Evolutionary conservation across 257 asterid genomes (phyloP), one percentile per base, ranked within the genome.

Genomic region (Nicotiana tabacum): DNA sequence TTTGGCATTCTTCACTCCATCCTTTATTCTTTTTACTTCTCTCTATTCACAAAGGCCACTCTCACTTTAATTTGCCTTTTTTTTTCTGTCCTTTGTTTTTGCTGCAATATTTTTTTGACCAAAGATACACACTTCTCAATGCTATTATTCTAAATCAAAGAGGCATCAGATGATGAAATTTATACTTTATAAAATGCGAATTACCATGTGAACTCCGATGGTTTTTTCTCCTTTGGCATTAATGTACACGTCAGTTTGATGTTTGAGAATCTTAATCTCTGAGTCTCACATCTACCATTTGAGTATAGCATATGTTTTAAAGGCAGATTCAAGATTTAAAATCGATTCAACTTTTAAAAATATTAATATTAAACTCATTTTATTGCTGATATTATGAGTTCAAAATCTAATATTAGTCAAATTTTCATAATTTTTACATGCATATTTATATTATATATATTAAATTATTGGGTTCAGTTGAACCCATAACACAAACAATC

Each of bases 171-270:
- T 74, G 79, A 74, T 74, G 80, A 74, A 15, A 74, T 74, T 21
- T 48, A 48, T 48, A 74, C 21, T 39, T 21, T 30, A 33, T 33
- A 46, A 74, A 48, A 51, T 74, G 80, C 29, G 24, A 13, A 56
- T 11, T 37, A 78, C 66, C 88, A 82, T 87, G 91, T 89, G 92
- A 88, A 21, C 61, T 86, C 77, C 57, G 11, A 17, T 56, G 78
- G 82, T 82, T 83, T 78, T 58, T 89, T 57, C 67, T 80, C 81
- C 81, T 87, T 84, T 91, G 90, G 82, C 85, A n/a, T 85, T 87
- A 74, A 74, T 74, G 80, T 72, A 74, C 89, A 72, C 53, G 30
- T 83, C 76, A 83, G 0, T 62, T 78, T 69, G 78, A 72, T 27
- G 43, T 46, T 48, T 74, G 80, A 74, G 85, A 83, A 82, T 87